Evolutionary conservation across 129 eudicot species (phyloP).

Genomic region (Erigeron canadensis): DNA sequence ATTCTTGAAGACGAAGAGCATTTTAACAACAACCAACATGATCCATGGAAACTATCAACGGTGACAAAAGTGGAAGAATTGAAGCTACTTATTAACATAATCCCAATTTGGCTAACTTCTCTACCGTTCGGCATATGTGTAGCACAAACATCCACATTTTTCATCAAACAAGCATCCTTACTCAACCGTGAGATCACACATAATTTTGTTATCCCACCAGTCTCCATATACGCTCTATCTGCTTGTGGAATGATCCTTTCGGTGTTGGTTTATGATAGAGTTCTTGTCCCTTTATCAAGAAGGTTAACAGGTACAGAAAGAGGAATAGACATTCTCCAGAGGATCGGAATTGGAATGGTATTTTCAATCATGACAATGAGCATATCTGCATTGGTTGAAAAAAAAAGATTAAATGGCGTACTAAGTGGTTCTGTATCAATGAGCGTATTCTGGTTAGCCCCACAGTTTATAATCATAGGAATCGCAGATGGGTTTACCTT

Average conservation of each 20-base stretch:
- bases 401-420: constrained; percentile 47
- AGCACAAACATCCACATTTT: constrained; percentile 75
- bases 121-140: constrained; percentile 66
- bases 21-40: constrained; percentile 23
- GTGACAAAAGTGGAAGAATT: constrained; percentile 80
- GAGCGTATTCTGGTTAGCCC: constrained; percentile 88
- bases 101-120: constrained; percentile 81
- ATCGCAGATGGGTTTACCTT: constrained; percentile 69
- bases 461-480: constrained; percentile 65
- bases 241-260: constrained; percentile 67
- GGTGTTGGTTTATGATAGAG: constrained; percentile 50
- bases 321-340: constrained; percentile 68
- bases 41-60: constrained; percentile 75
- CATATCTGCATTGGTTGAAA: constrained; percentile 63
- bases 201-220: constrained; percentile 64
- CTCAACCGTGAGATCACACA: constrained; percentile 50
- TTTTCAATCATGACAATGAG: constrained; percentile 55
- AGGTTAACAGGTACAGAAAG: constrained; percentile 60
- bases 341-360: constrained; percentile 80
- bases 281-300: constrained; percentile 59
- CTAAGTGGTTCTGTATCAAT: constrained; percentile 40
- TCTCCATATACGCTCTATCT: constrained; percentile 53
- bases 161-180: constrained; percentile 68
- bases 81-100: constrained; percentile 67
- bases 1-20: constrained; percentile 40